These are phyloP conservation scores for Macrotyloma uniflorum DNA, from an alignment of 306 rosid genomes.

Conservation along the genomic window DNA sequence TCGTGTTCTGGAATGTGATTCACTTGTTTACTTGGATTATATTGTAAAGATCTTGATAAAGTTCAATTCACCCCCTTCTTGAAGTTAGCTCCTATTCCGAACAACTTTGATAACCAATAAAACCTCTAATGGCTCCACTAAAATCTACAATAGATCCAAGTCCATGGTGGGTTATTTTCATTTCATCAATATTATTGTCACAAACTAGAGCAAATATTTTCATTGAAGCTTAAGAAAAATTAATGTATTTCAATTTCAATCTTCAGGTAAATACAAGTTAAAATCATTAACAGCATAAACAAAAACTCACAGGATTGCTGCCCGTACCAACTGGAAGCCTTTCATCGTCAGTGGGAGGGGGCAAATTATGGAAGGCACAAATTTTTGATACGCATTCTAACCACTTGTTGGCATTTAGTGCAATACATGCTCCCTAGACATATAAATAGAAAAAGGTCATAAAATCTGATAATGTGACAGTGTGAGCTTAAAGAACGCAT, in stretches of 20 bases:
- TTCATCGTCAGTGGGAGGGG: slow-evolving; percentile 79
- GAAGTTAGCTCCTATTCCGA: too few relatives aligned
- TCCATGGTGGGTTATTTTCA: slow-evolving; percentile 22
- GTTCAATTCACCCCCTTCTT: too few relatives aligned
- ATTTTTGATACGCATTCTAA: slow-evolving; percentile 64
- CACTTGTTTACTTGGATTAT: too few relatives aligned
- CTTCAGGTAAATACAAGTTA: slow-evolving; percentile 22
- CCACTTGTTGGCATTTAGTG: slow-evolving; percentile 82
- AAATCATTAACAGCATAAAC: slow-evolving; percentile 30
- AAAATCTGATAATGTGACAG: slow-evolving; percentile 30
- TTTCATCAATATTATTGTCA: slow-evolving; percentile 29
- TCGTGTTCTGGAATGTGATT: too few relatives aligned
- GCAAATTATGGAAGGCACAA: slow-evolving; percentile 72
- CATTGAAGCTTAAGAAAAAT: slow-evolving; percentile 20
- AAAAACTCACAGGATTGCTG: slow-evolving; percentile 93
- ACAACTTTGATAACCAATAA: too few relatives aligned
- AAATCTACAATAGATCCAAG: slow-evolving; percentile 25
- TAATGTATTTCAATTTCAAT: slow-evolving; percentile 15
- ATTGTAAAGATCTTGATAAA: too few relatives aligned
- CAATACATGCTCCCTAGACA: slow-evolving; percentile 89
- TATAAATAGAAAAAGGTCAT: slow-evolving; percentile 30
- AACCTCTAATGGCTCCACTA: background rate
- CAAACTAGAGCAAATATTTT: slow-evolving; percentile 8
- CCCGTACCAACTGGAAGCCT: slow-evolving; percentile 97
- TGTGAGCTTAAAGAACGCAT: slow-evolving; percentile 16